Base-by-base conservation (phyloP, 805 yeast species). In the Wickerhamiella kazuoi region DNA sequence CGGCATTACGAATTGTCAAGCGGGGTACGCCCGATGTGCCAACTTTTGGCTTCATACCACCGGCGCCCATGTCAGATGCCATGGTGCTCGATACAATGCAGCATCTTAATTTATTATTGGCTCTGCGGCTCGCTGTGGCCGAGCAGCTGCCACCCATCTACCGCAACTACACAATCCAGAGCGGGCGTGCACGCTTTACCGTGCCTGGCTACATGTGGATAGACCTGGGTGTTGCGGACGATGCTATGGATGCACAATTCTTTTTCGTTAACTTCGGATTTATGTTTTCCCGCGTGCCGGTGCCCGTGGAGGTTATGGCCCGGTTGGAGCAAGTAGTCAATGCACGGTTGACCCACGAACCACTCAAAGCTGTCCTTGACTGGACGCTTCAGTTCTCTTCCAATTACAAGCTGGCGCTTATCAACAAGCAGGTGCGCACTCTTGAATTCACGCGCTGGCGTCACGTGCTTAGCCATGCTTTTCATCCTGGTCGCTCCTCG, bases 1-100 rank as follows among this genome's bases (percentile, higher is more conserved):
- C 97, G 0, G 82, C 94, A 1, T 61, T 87, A 47, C 93, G 87
- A 53, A 94, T 90, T 0, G 63, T 86, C 40, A 71, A 74, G 31
- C 65, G 71, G 30, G 93, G 94, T 3, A 63, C 78, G 44, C 94
- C 96, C 1, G 74, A 71, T 30, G 64, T 80, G 30, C 76, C 83
- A 2, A 65, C 78, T 0, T 74, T 78, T 52, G 69, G 68, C 46
- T 71, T 73, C 45, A 57, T 76, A 3, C 64, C 69, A 14, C 57
- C 61, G 11, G 56, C 63, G 29, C 64, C 63, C 4, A 61, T 87
- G 4, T 62, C 74, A 3, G 64, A 79, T 1, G 57, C 63, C 26
- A 67, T 71, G 45, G 70, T 79, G 1, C 59, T 81, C 30, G 66
- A 68, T 36, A 76, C 78, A 1, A 57, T 87, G 35, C 62, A 64